Base-by-base conservation (phyloP, 805 yeast species). In the Tetrapisispora taiwanensis region DNA sequence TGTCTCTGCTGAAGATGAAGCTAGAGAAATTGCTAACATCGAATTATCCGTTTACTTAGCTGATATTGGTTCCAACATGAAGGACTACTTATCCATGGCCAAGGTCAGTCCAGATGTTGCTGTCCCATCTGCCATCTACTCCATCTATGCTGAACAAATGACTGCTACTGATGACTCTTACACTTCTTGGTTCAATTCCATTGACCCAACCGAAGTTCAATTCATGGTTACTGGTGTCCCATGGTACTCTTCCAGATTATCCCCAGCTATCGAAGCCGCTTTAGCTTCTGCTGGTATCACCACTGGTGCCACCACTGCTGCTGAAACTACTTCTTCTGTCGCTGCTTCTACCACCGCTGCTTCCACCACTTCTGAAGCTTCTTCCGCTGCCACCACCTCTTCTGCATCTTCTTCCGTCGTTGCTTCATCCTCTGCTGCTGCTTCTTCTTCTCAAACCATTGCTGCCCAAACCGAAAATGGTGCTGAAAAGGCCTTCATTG, bases 101-200 rank as follows among this genome's bases (percentile, higher is more conserved):
- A 43, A 42, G 40, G 47, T 20, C 42, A 20, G 33, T 43, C 44
- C 42, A 44, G 12, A 27, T 7, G 37, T 36, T 42, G 5, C 26
- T 47, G 30, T 37, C 24, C 55, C 55, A 44, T 45, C 54, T 12
- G 52, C 45, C 31, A 43, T 52, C 26, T 19, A 48, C 31, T 46
- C 47, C 15, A 31, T 48, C 28, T 50, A 47, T 19, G 26, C 41
- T 28, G 54, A 50, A 32, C 47, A 56, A 41, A 51, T 54, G 33
- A 58, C 64, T 26, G 62, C 60, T 41, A 61, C 62, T 15, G 66
- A 63, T 44, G 59, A 55, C 15, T 51, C 59, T 19, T 63, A 59
- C 54, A 63, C 69, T 44, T 48, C 63, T 19, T 51, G 60, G 46
- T 62, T 46, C 49, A 9, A 44, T 18, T 42, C 51, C 37, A 50